Evolutionary conservation across 768 basidiomycete species (phyloP), one percentile per base, ranked within the genome.

Genomic region (Tubosaeta sp.): DNA sequence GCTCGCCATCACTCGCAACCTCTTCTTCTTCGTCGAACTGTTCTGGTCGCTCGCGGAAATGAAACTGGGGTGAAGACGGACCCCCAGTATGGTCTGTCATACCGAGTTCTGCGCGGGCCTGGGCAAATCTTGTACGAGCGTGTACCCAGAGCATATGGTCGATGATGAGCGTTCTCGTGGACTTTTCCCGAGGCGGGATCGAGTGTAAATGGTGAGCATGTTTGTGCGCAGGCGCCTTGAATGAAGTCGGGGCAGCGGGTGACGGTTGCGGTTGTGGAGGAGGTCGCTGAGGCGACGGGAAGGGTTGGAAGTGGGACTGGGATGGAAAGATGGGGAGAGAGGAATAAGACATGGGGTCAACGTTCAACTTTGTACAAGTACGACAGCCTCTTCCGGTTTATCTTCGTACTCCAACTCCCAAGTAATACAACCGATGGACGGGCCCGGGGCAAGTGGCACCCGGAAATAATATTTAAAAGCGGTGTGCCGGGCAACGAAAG

Each of bases 101-200:
- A 33, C 86, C 88, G 11, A 93, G 79, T 67, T 91, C 90, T 48
- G 88, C 88, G 29, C 89, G 80, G 5, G 86, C 89, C 67, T 93
- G 91, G 8, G 85, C 83, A 57, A 90, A 88, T 52, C 91, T 79
- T 13, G 89, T 89, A 56, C 85, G 76, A 11, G 78, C 83, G 68
- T 92, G 91, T 7, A 85, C 86, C 88, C 87, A 92, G 45, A 91
- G 73, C 77, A 91, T 83, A 68, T 92, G 87, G 68, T 93, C 91
- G 51, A 93, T 82, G 60, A 92, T 93, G 51, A 92, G 75, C 10
- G 89, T 92, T 31, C 89, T 76, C 8, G 90, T 91, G n/a, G 86
- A 88, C 74, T 92, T 93, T 69, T 93, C 90, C 35, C 88, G 73
- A 3, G 88, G 91, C 3, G 90, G 90, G 31, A 93, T 91, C 2